A percentile compares a stretch with the other conserved stretches of the same genome.
Evolutionary conservation across 2,329 filamentous ascomycete species (phyloP).

Genomic region (Aspergillus phoenicis): DNA sequence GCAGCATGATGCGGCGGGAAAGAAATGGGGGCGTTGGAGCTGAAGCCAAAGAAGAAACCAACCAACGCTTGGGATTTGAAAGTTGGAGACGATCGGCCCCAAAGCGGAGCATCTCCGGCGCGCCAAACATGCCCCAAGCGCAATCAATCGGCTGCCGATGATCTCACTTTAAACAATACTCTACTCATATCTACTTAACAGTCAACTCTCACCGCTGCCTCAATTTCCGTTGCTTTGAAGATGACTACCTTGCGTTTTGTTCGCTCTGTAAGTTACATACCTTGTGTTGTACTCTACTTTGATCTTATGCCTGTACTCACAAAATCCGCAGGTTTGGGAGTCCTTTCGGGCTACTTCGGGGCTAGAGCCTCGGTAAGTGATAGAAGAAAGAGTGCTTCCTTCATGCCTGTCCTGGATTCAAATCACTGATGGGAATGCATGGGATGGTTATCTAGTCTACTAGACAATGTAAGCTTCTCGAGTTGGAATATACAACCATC

Average conservation of each 20-base stretch:
- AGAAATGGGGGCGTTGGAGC: constrained; percentile 11
- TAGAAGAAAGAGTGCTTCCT: neutral
- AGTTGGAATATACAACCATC: neutral
- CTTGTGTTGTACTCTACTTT: neutral
- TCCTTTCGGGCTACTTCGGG: constrained; percentile 86
- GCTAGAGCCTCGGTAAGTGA: constrained; percentile 76
- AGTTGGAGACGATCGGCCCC: constrained; percentile 1
- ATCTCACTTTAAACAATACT: constrained; percentile 16
- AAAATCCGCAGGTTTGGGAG: constrained; percentile 68
- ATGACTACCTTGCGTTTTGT: constrained; percentile 66
- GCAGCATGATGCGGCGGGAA: constrained; percentile 28
- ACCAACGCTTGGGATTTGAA: neutral
- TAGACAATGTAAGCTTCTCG: constrained; percentile 44
- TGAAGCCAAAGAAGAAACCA: constrained; percentile 6
- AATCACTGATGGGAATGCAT: constrained; percentile 8
- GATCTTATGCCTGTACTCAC: constrained; percentile 20
- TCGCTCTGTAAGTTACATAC: constrained; percentile 56
- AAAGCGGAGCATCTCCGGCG: constrained; percentile 26
- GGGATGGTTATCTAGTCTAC: constrained; percentile 24
- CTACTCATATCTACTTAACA: no score
- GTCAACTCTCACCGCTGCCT: neutral
- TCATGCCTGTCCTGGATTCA: neutral
- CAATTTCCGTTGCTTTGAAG: constrained; percentile 10
- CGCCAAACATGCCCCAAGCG: constrained; percentile 31
- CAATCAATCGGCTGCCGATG: constrained; percentile 31